Evolutionary conservation across 108 stramenopile genomes (phyloP), one percentile per base, ranked within the genome.

Genomic region (Nitzschia inconspicua): DNA sequence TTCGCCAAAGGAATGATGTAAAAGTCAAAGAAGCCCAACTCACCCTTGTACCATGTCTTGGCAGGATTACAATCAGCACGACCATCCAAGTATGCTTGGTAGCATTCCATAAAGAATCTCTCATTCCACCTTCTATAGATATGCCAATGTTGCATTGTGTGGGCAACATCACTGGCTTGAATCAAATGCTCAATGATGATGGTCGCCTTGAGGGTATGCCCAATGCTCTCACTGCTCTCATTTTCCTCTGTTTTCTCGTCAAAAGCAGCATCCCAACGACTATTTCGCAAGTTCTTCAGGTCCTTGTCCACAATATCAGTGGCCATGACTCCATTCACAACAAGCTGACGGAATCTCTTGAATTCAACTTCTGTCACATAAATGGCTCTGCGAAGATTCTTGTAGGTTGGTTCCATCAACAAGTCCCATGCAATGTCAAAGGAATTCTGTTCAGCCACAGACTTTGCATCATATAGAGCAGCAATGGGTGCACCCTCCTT

Each of bases 1-100:
- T 63, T 69, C 49, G 74, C 70, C 31, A 82, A 61, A 9, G 84
- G 84, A 36, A 73, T 74, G 31, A 82, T 64, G 25, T 78, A 78
- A 18, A 51, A 40, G 62, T 78, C 72, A 47, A 65, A 82, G 57
- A 78, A 78, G 19, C 34, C 35, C n/a, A 79, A 27, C 54, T 82
- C 70, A 47, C 51, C 67, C 42, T 73, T 44, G 52, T 79, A 84
- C 83, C 60, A 61, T n/a, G 10, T 37, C 30, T 48, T 20, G 34
- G 47, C 25, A 9, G 68, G 68, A 42, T 69, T 57, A 5, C 16
- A 19, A 24, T 51, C 68, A 0, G 40, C 54, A 25, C 73, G 44
- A 24, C 73, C 73, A 20, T 66, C 57, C 36, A 42, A 31, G 68
- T 64, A 64, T 11, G 62, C 63, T 35, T 39, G 37, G 13, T 49